Evolutionary conservation across 768 basidiomycete species (phyloP), one percentile per base, ranked within the genome.

Genomic region (Astraeus odoratus): DNA sequence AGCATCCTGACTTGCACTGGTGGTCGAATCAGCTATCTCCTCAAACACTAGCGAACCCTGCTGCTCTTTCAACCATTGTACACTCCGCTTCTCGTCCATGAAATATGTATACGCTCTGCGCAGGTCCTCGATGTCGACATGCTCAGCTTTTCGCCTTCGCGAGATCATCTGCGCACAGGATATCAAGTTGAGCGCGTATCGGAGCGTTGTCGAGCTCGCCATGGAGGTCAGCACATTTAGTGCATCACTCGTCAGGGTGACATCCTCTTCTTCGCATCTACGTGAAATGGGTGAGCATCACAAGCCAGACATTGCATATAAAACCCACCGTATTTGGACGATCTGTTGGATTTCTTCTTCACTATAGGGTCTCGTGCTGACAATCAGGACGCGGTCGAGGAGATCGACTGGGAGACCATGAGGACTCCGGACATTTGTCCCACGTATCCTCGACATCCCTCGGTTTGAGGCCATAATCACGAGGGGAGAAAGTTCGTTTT

Each of bases 401-500:
- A 98, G 73, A 65, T 98, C 95, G 25, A 89, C 83, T 0, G 95
- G 95, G 7, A 99, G 78, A 23, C 95, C 95, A 59, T 99, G 95
- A 2, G 95, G 95, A 52, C 85, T 86, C 55, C 83, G 82, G 70
- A 93, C 90, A 58, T 89, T 93, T 19, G 95, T 98, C 27, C 95
- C 95, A 50, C 95, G 78, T 65, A 99, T 96, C 42, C 88, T 77
- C 4, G 93, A 81, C 78, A 92, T 92, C 4, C 95, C 95, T 13
- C 95, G 77, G 62, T 99, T 99, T 37, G 89, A 91, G 1, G 95
- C 95, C 95, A 99, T 97, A 57, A 99, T 92, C 29, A 99, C 95
- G 43, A 98, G 71, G 1, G 95, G 95, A 1, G 95, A 83, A 1
- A 98, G 74, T 50, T 95, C 94, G 49, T 83, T 83, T 62, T 99